These are phyloP conservation scores for Psophocarpus tetragonolobus DNA, from an alignment of 306 rosid genomes.

Conservation along the genomic window DNA sequence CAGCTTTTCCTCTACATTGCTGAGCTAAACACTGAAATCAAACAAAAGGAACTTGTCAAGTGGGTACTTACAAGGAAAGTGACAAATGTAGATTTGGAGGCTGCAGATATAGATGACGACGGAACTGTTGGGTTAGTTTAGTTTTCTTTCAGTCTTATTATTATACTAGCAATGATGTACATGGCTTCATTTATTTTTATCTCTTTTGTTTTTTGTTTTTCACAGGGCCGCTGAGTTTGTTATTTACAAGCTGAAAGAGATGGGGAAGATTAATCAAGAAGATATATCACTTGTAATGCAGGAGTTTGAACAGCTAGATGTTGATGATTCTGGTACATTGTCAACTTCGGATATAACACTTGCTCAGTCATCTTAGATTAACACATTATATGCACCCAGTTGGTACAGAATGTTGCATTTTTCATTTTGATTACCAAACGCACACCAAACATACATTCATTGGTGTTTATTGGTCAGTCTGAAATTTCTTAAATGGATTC, in stretches of 20 bases:
- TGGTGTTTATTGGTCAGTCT: too few relatives aligned
- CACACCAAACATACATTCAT: background rate
- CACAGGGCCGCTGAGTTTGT: slow-evolving; percentile 77
- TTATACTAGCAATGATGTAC: background rate
- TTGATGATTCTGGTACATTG: slow-evolving; percentile 86
- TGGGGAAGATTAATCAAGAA: slow-evolving; percentile 84
- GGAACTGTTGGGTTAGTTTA: slow-evolving; percentile 71
- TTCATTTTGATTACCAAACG: background rate
- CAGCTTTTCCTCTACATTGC: slow-evolving; percentile 79
- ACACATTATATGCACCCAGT: background rate
- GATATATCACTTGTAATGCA: slow-evolving; percentile 71
- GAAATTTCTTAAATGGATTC: slow-evolving; percentile 6
- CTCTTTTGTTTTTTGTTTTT: background rate
- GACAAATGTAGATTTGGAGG: slow-evolving; percentile 71
- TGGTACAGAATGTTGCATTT: background rate
- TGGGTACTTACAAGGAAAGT: slow-evolving; percentile 63
- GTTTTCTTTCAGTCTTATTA: slow-evolving; percentile 3
- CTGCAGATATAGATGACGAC: slow-evolving; percentile 80
- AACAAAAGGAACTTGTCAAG: slow-evolving; percentile 56
- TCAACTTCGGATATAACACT: slow-evolving; percentile 61
- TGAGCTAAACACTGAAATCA: slow-evolving; percentile 68
- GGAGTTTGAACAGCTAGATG: slow-evolving; percentile 83
- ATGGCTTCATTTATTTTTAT: background rate
- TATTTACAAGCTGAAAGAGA: slow-evolving; percentile 78
- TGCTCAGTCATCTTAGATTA: slow-evolving; percentile 56